Base-by-base conservation (phyloP, 2,329 filamentous ascomycete species). In the Botrytis aclada region DNA sequence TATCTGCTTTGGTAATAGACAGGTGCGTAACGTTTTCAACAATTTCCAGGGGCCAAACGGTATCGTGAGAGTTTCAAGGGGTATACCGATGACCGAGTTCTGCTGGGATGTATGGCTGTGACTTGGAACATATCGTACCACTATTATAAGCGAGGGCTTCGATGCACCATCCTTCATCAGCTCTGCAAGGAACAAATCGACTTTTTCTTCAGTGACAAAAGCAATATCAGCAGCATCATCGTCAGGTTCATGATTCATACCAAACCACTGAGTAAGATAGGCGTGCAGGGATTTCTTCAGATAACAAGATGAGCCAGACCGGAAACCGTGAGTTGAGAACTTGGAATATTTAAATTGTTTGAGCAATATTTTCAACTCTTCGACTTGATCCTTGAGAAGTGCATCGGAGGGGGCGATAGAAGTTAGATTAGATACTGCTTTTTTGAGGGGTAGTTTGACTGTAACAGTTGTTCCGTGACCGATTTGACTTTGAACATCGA, bases 401-500 rank as follows among this genome's bases (percentile, higher is more conserved):
- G 29, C 10, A 25, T 45, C 41, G n/a, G 39, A 29, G n/a, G 70
- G 20, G 5, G 18, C 16, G 32, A 37, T 43, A 37, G n/a, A 45
- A 9, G 37, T n/a, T 58, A 25, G 6, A 25, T 12, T 32, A 45
- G 34, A n/a, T 37, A 22, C n/a, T 29, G 67, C 58, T 5, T 64
- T 63, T n/a, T 25, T 32, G 10, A 74, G 63, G 39, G 74, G 74
- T 7, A 75, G 25, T 51, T 81, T 83, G 18, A 88, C 84, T 8
- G 82, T 83, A 3, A 89, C 84, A 16, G 84, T 84, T 0, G 88
- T 89, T 3, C 88, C 88, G 51, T 84, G 82, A 1, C 84, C 83
- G 18, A 84, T 81, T 67, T 85, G 82, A 63, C 84, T 88, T 64
- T 84, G 84, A 43, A 92, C 84, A n/a, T 87, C 84, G 54, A 92